A percentile compares a stretch with the other conserved stretches of the same genome.
phyloP scores from a whole-genome alignment of 164 flowering plant genomes.

The Piper betle region DNA sequence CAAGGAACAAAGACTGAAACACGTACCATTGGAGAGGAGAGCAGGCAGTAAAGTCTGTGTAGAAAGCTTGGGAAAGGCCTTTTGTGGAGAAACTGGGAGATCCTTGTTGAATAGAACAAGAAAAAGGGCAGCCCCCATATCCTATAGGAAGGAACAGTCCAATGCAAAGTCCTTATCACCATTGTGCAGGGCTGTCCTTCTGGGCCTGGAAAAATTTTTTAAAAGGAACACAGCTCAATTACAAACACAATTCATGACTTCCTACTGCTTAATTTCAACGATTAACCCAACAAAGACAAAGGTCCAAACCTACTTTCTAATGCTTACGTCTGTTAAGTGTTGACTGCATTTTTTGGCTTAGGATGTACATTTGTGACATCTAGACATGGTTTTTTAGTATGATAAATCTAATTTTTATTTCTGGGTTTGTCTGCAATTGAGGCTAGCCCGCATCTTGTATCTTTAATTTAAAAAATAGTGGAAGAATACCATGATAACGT shows the following conservation, averaged over 20 bases:
- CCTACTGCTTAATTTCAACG: no score
- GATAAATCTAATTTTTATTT: no score
- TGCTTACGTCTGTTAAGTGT: no score
- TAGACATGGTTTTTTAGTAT: no score
- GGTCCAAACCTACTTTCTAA: no score
- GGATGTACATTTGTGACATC: no score
- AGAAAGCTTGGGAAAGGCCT: slow-evolving; percentile 61
- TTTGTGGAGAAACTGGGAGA: slow-evolving; percentile 68
- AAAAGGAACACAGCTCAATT: neutral
- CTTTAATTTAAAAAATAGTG: no score
- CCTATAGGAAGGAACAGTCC: slow-evolving; percentile 82
- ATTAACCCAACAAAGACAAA: no score
- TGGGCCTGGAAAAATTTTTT: slow-evolving; percentile 27
- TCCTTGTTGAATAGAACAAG: slow-evolving; percentile 75
- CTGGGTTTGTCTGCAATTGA: no score
- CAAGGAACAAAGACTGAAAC: neutral
- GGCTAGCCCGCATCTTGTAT: no score
- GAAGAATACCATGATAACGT: no score
- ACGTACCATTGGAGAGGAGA: slow-evolving; percentile 61
- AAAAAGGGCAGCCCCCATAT: slow-evolving; percentile 89
- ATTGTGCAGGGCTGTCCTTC: slow-evolving; percentile 84
- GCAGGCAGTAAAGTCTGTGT: slow-evolving; percentile 30
- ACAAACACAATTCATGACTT: slow-evolving; percentile 4
- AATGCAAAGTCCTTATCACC: slow-evolving; percentile 72
- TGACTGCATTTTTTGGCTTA: no score